Percentiles rank a stretch among this genome's conserved stretches.
Evolutionary conservation across 106 monocot species (phyloP).

Genomic region (Vanilla planifolia): DNA sequence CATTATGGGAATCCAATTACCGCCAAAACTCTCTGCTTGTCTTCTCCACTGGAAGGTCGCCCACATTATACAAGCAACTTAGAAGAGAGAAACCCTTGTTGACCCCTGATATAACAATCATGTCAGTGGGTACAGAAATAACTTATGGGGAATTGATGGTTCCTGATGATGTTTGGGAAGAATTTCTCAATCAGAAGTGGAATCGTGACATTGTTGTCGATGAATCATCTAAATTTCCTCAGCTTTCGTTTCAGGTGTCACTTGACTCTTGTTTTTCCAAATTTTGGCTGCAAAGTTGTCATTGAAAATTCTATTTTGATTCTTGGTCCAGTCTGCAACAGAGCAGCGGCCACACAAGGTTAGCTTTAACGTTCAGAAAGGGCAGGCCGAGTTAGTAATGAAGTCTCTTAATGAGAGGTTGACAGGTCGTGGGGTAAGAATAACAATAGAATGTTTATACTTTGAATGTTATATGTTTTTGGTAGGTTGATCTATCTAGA

Average conservation of each 20-base stretch:
- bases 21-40: conserved; percentile 47
- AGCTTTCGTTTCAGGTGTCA: conserved; percentile 46
- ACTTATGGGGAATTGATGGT: conserved; percentile 61
- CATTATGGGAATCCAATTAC: conserved; percentile 65
- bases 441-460: too few relatives aligned
- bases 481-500: not conserved
- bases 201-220: conserved; percentile 50
- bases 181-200: conserved; percentile 47
- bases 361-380: conserved; percentile 79
- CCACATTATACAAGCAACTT: conserved; percentile 42
- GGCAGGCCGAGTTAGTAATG: conserved; percentile 46
- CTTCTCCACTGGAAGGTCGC: conserved; percentile 74
- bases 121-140: conserved; percentile 75
- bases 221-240: conserved; percentile 50
- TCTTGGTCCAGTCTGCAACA: conserved; percentile 49
- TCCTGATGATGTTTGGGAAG: conserved; percentile 58
- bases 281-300: too few relatives aligned
- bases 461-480: not conserved
- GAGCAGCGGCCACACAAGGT: conserved; percentile 88
- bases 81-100: conserved; percentile 50
- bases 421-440: conserved; percentile 60
- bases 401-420: conserved; percentile 34
- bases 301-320: not conserved
- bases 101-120: conserved; percentile 68
- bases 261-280: not conserved